Base-by-base conservation (phyloP, 23 red algal genomes). In the Gracilariopsis chorda region DNA sequence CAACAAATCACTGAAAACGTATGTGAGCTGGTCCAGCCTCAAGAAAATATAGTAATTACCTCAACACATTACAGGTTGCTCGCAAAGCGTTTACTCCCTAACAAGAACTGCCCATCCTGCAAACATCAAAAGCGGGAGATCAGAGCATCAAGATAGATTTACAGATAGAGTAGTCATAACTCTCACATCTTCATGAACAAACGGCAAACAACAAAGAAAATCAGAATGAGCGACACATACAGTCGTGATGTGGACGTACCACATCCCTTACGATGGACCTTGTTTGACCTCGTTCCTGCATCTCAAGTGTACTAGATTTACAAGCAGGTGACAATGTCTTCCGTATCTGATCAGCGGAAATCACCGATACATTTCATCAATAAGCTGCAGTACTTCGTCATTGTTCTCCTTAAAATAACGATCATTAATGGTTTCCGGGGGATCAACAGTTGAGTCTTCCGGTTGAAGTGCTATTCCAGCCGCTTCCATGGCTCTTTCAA, bases 341-440 rank as follows among this genome's bases (percentile, higher is more conserved):
- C 48, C 25, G 20, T 36, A 27, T 11, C 42, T 20, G 17, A 37
- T 25, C 76, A 43, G 23, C 1, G 76, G 11, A 30, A 25, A 77
- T 65, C 58, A 77, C 44, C 85, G 65, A 52, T 89, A 89, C 69
- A 89, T 89, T 63, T 89, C 65, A 62, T 89, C 85, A 35, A 89
- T 77, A 24, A 89, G 69, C 4, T 67, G 68, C 32, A 89, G 41
- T 1, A 89, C 85, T 55, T 89, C 85, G 34, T 89, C 85, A 20
- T 32, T 23, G 35, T 80, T 80, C 16, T 80, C 76, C 14, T 57
- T 80, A 73, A 89, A 89, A 44, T 73, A 89, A 13, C 40, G 65
- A 23, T 89, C 85, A 56, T 78, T 78, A 48, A 89, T 89, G 16
- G 76, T 72, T 48, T 89, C 85, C 13, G 85, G 85, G 7, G 85